These are phyloP conservation scores for Talaromyces borbonicus DNA, from an alignment of 495 filamentous ascomycete genomes.

Conservation along the genomic window DNA sequence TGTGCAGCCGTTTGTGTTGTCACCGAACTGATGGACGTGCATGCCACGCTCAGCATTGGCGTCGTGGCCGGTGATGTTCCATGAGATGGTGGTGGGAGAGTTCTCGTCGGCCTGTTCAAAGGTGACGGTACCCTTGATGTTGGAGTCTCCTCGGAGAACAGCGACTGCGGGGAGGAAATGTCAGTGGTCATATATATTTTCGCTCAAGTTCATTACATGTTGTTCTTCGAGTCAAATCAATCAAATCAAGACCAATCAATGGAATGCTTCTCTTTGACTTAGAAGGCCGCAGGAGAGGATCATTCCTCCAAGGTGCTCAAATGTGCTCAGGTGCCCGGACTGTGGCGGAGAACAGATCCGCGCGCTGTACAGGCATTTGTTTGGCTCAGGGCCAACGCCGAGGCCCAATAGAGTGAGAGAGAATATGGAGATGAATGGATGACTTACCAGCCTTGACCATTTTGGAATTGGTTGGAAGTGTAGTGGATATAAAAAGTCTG, in stretches of 20 bases:
- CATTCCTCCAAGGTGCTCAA: constrained; percentile 42
- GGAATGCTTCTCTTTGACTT: too few species aligned
- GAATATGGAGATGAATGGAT: constrained; percentile 8
- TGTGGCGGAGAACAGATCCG: constrained; percentile 24
- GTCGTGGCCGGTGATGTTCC: constrained; percentile 87
- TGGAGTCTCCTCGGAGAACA: constrained; percentile 53
- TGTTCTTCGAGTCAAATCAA: too few species aligned
- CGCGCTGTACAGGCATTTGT: constrained; percentile 5
- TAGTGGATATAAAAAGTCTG: constrained; percentile 4
- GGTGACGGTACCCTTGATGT: constrained; percentile 81
- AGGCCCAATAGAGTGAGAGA: constrained; percentile 8
- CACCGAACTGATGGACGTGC: constrained; percentile 97
- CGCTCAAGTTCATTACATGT: too few species aligned
- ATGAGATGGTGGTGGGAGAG: constrained; percentile 73
- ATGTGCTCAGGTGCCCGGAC: constrained; percentile 38
- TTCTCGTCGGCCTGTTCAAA: constrained; percentile 85
- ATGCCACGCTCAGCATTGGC: constrained; percentile 92
- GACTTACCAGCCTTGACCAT: constrained; percentile 94
- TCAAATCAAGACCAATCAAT: too few species aligned
- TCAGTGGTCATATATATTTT: too few species aligned
- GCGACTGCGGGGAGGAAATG: neutral
- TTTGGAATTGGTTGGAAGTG: constrained; percentile 36
- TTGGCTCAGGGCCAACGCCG: neutral
- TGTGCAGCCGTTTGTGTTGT: constrained; percentile 99
- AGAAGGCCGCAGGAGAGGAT: constrained; percentile 4